Percentiles rank a stretch among this genome's conserved stretches.
These are phyloP conservation scores for Raddia distichophylla DNA, from an alignment of 176 grass and related monocot genomes.

Conservation along the genomic window DNA sequence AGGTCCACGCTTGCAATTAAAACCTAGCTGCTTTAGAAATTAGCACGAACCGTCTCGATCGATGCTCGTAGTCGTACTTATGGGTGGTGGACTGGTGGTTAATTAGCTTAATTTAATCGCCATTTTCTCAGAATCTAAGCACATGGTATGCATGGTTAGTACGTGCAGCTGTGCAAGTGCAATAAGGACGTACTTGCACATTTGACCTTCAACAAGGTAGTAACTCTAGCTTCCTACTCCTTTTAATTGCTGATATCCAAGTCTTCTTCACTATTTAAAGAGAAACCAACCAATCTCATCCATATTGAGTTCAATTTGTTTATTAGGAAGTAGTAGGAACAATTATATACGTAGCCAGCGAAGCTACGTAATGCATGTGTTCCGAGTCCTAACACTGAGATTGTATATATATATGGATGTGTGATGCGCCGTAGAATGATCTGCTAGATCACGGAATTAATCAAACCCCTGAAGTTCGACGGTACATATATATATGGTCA, in stretches of 20 bases:
- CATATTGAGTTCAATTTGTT: not conserved
- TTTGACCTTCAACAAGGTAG: not conserved
- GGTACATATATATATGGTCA: not conserved
- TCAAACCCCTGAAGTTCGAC: not conserved
- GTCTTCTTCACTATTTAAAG: not conserved
- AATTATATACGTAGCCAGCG: not conserved
- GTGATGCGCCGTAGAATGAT: too few relatives aligned
- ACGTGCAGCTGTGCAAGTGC: not conserved
- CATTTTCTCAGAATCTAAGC: constrained; percentile 2
- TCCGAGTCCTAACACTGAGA: not conserved
- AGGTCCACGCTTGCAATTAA: constrained; percentile 39
- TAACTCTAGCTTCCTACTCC: not conserved
- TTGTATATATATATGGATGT: not conserved
- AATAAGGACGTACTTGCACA: not conserved
- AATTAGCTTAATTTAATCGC: not conserved
- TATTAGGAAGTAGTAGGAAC: not conserved
- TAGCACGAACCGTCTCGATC: not conserved
- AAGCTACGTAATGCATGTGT: not conserved
- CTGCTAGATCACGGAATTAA: not conserved
- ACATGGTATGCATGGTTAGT: not conserved
- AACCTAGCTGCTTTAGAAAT: not conserved
- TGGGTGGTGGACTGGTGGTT: not conserved
- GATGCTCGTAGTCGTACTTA: not conserved
- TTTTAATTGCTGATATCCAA: not conserved
- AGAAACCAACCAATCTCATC: not conserved